These are phyloP conservation scores for Naganishia sp. DNA, from an alignment of 1,284 basidiomycete genomes.

Conservation along the genomic window DNA sequence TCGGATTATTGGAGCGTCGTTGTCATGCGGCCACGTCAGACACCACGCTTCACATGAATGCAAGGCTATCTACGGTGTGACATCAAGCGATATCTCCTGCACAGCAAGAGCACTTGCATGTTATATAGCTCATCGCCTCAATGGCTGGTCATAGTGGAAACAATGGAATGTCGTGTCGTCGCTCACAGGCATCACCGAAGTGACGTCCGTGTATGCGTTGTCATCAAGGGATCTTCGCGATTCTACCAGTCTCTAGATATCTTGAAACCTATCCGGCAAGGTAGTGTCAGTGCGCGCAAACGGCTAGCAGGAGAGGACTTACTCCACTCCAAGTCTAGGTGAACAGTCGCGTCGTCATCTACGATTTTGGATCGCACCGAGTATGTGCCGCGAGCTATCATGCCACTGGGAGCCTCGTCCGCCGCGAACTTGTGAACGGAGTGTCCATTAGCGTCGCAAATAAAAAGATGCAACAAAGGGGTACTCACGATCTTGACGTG, in stretches of 20 bases:
- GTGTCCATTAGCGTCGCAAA: conserved; percentile 1
- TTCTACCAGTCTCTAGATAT: conserved; percentile 31
- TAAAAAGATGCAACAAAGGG: neutral
- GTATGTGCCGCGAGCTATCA: conserved; percentile 60
- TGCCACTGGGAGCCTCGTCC: conserved; percentile 57
- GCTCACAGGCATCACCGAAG: neutral
- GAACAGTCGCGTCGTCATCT: conserved; percentile 57
- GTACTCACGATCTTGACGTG: conserved; percentile 54
- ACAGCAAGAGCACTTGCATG: neutral
- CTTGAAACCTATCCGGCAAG: conserved; percentile 22
- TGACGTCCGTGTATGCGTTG: conserved; percentile 2
- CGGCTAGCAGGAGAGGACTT: neutral
- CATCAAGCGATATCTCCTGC: neutral
- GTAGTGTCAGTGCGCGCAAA: neutral
- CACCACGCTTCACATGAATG: too few species aligned
- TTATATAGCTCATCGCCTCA: too few species aligned
- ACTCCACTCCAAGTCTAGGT: conserved; percentile 55
- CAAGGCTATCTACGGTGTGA: neutral
- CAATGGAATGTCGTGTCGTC: conserved; percentile 13
- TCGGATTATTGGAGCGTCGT: too few species aligned
- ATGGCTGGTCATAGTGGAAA: neutral
- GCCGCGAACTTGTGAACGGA: conserved; percentile 48
- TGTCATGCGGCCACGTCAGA: too few species aligned
- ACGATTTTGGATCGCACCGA: conserved; percentile 57
- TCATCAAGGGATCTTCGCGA: neutral